phyloP scores from a whole-genome alignment of 306 rosid genomes.

The Quercus wislizeni region DNA sequence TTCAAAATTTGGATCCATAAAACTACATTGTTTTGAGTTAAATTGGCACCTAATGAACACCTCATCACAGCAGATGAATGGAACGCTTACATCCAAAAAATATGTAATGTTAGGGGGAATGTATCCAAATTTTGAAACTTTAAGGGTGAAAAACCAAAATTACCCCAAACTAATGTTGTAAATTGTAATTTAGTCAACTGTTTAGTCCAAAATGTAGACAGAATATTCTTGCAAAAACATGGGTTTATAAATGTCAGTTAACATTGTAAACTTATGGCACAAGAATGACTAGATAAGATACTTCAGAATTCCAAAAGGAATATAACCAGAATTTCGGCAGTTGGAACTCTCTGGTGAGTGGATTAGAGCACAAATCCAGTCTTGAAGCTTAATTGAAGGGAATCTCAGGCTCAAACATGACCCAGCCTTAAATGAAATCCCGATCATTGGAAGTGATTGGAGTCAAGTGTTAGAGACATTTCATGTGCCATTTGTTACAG shows the following conservation, averaged over 20 bases:
- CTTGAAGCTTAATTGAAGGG: neutral
- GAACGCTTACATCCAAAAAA: too few species aligned
- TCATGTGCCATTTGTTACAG: constrained; percentile 10
- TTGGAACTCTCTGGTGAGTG: neutral
- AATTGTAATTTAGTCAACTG: neutral
- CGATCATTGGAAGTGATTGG: neutral
- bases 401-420: neutral
- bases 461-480: constrained; percentile 1
- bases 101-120: too few species aligned
- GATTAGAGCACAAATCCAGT: neutral
- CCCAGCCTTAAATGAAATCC: neutral
- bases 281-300: neutral
- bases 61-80: too few species aligned
- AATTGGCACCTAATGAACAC: too few species aligned
- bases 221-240: neutral
- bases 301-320: constrained; percentile 8
- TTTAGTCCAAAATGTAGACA: neutral
- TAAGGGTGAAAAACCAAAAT: too few species aligned
- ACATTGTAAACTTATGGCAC: neutral
- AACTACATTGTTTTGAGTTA: too few species aligned
- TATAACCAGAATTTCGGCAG: constrained; percentile 2
- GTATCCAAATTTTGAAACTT: too few species aligned
- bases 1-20: too few species aligned
- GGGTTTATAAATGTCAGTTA: neutral
- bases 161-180: too few species aligned